Conservation (phyloP, 1,284 basidiomycete genomes). For the Sporisorium reilianum region DNA sequence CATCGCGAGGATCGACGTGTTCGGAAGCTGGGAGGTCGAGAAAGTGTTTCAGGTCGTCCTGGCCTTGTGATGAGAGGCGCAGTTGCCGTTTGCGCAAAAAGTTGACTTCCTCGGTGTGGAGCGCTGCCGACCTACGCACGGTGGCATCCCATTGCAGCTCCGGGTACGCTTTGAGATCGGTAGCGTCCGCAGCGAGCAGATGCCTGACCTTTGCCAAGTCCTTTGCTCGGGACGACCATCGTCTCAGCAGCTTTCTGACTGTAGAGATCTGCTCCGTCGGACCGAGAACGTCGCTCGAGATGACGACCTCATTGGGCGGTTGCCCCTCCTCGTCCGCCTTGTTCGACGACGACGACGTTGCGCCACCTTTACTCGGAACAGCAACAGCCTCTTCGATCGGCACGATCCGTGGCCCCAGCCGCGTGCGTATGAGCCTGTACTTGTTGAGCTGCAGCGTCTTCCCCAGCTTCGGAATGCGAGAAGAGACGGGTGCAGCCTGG, state of each 20-base stretch:
- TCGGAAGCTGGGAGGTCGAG: slow-evolving; percentile 55
- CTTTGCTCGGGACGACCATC: slow-evolving; percentile 53
- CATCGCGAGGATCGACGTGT: slow-evolving; percentile 65
- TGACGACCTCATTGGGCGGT: slow-evolving; percentile 27
- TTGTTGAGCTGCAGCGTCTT: slow-evolving; percentile 39
- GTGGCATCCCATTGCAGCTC: slow-evolving; percentile 61
- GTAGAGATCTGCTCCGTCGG: slow-evolving; percentile 21
- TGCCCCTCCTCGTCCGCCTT: not conserved
- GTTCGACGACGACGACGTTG: not conserved
- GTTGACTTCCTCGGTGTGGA: slow-evolving; percentile 48
- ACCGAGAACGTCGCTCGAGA: slow-evolving; percentile 47
- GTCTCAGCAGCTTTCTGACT: slow-evolving; percentile 22
- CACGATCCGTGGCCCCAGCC: slow-evolving; percentile 35
- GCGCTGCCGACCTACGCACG: slow-evolving; percentile 51
- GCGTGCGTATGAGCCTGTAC: slow-evolving; percentile 30
- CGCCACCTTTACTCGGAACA: too few relatives aligned
- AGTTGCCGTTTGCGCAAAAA: slow-evolving; percentile 45
- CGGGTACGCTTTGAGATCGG: slow-evolving; percentile 54
- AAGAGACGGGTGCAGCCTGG: slow-evolving; percentile 59
- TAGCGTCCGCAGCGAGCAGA: slow-evolving; percentile 37
- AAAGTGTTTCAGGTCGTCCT: slow-evolving; percentile 40
- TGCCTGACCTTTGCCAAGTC: slow-evolving; percentile 56
- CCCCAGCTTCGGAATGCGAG: slow-evolving; percentile 48
- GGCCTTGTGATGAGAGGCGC: slow-evolving; percentile 40
- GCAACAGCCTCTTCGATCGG: slow-evolving; percentile 28